Conservation (phyloP, 148 eudicot genomes). For the Limonium bicolor region DNA sequence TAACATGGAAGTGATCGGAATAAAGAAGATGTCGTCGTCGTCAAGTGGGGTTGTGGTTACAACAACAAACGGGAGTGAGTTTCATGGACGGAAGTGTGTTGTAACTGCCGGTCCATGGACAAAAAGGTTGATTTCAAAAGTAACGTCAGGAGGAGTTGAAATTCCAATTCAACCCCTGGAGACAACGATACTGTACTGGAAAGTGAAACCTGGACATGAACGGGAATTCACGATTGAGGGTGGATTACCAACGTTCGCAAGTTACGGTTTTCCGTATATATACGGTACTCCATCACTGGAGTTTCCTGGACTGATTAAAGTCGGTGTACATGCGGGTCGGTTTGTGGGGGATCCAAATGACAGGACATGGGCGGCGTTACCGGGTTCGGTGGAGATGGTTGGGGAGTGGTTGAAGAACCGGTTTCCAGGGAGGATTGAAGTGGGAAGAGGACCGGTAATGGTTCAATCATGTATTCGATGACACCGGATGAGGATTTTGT, state of each 20-base stretch:
- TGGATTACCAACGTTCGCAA: slow-evolving; percentile 67
- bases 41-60: slow-evolving; percentile 25
- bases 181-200: slow-evolving; percentile 58
- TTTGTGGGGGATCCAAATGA: slow-evolving; percentile 52
- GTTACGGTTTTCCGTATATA: slow-evolving; percentile 59
- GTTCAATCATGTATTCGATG: slow-evolving; percentile 74
- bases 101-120: slow-evolving; percentile 65
- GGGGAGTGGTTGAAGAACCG: slow-evolving; percentile 41
- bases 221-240: slow-evolving; percentile 28
- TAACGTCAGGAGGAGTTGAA: slow-evolving; percentile 7
- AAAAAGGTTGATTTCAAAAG: slow-evolving; percentile 19
- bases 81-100: slow-evolving; percentile 50
- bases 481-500: slow-evolving; percentile 80
- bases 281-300: slow-evolving; percentile 86
- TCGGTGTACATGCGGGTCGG: slow-evolving; percentile 49
- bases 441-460: slow-evolving; percentile 29
- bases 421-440: slow-evolving; percentile 39
- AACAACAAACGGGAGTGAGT: slow-evolving; percentile 20
- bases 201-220: slow-evolving; percentile 37
- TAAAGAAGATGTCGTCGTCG: slow-evolving; percentile 9
- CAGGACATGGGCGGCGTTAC: slow-evolving; percentile 31
- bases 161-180: slow-evolving; percentile 59
- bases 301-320: slow-evolving; percentile 64
- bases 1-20: slow-evolving; percentile 27
- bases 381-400: slow-evolving; percentile 11